These are phyloP conservation scores for Gigaspora rosea DNA, from an alignment of 192 early-diverging fungal species.

Conservation along the genomic window DNA sequence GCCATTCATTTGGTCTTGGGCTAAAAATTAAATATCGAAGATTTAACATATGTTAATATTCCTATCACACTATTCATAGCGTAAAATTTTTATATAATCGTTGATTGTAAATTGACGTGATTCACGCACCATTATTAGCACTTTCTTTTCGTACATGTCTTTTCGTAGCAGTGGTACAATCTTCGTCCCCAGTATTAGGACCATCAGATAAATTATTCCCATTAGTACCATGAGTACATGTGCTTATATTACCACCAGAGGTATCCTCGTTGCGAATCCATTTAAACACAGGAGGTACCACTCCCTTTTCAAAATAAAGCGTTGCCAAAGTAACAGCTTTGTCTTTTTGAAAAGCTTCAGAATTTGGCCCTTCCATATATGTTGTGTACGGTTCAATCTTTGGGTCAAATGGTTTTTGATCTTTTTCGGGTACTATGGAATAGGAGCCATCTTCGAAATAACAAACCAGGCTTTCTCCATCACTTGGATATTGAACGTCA, in stretches of 20 bases:
- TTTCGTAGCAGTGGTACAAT: not conserved
- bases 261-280: conserved; percentile 42
- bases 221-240: not conserved
- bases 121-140: not conserved
- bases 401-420: conserved; percentile 28
- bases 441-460: conserved; percentile 67
- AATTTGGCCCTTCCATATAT: conserved; percentile 49
- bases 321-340: conserved; percentile 56
- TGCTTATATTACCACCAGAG: not conserved
- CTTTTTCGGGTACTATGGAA: conserved; percentile 32
- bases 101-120: not conserved
- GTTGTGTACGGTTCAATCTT: conserved; percentile 36
- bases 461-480: conserved; percentile 59
- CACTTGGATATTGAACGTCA: conserved; percentile 46
- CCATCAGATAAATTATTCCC: not conserved
- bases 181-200: not conserved
- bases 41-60: not conserved
- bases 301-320: conserved; percentile 48
- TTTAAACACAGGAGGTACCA: conserved; percentile 43
- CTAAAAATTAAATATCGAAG: not conserved
- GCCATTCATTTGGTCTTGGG: not conserved
- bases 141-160: not conserved
- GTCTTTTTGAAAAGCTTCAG: conserved; percentile 43
- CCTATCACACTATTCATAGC: not conserved
- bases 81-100: not conserved